phyloP scores from a whole-genome alignment of 345 rosid species.

The Eucalyptus erythrocorys region DNA sequence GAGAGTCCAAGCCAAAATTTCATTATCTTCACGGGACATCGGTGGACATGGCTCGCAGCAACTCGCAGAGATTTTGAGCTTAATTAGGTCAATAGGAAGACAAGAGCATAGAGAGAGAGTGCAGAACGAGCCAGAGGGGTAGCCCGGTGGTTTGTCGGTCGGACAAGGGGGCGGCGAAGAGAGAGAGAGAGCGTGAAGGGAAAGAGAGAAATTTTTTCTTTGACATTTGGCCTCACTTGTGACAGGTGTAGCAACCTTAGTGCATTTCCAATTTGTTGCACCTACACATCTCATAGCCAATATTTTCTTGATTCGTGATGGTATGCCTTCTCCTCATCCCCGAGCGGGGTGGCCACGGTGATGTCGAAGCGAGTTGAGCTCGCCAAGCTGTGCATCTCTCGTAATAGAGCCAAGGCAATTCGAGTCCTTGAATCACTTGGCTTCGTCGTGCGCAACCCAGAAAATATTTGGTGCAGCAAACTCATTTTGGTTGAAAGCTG shows the following conservation, averaged over 20 bases:
- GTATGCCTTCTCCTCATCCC: too few species aligned
- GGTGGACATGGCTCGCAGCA: too few species aligned
- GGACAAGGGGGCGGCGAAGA: background rate
- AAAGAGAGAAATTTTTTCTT: background rate
- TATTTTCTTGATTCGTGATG: too few species aligned
- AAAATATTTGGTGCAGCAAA: slow-evolving; percentile 2
- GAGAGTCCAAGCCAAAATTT: too few species aligned
- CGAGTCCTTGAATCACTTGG: background rate
- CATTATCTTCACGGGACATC: too few species aligned
- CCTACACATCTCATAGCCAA: background rate
- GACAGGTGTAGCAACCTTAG: background rate
- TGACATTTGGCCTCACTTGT: background rate
- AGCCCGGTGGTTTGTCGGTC: background rate
- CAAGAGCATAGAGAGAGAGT: too few species aligned
- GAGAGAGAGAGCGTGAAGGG: background rate
- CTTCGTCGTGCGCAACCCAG: background rate
- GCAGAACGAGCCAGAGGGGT: too few species aligned
- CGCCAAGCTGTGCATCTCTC: background rate
- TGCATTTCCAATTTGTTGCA: background rate
- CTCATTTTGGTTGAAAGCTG: slow-evolving; percentile 9
- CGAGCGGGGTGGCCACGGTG: background rate
- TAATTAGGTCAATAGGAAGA: too few species aligned
- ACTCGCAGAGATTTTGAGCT: too few species aligned
- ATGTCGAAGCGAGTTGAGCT: background rate
- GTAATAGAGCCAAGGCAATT: background rate